Evolutionary conservation across 129 eudicot genomes (phyloP), one percentile per base, ranked within the genome.

Genomic region (Tagetes patula): DNA sequence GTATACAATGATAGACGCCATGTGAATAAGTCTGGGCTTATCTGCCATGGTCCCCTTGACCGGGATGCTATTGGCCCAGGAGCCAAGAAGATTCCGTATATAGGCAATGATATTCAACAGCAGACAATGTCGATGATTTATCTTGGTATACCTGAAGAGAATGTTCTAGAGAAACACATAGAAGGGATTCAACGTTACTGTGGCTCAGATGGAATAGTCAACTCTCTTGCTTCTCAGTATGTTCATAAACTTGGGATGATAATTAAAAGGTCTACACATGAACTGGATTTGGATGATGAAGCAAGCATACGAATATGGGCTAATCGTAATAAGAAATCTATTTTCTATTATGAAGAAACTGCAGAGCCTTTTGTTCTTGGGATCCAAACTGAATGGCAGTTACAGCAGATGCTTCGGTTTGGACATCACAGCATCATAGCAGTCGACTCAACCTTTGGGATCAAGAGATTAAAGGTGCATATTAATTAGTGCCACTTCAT

Each of bases 51-150:
- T 36, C 96, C 97, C 36, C 97, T 95, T 39, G 99, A 95, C 66
- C 82, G 89, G 6, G 99, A 95, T 81, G 99, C 99, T 4, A 90
- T 95, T 42, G 99, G 99, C 43, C 99, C 96, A 8, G 91, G 99
- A 56, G 99, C 99, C 45, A 88, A 85, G 66, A 90, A 95, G 43
- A 60, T 90, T 68, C 96, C 97, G 4, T 95, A 95, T 61, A 71
- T 95, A 63, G 88, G 99, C 55, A 82, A 80, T 45, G 96, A 90
- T 77, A 83, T 95, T 67, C 99, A 88, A 79, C 99, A 95, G 66
- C 99, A 95, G 77, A 95, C 99, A 41, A 88, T 95, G 99, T 95
- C 99, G 0, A 87, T 95, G 97, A 95, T 95, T 52, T 95, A 90
- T 80, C 97, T 95, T 42, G 99, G 97, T 70, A 87, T 95, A 69